Conservation (phyloP, 768 basidiomycete species). For the Lactarius hatsudake region DNA sequence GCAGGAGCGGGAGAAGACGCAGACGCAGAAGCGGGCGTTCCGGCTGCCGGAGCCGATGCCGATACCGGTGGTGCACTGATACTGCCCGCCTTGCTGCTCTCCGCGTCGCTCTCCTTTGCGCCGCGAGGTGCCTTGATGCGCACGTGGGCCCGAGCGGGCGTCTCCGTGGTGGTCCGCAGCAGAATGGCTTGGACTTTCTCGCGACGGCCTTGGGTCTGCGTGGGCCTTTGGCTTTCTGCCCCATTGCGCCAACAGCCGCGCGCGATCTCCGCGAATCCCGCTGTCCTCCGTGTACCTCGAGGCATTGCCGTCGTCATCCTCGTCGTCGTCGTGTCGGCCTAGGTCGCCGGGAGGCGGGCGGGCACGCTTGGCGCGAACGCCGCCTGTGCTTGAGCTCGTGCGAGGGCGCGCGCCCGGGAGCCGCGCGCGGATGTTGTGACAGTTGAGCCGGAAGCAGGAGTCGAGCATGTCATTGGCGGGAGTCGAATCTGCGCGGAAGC, state of each 20-base stretch:
- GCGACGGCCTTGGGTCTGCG: constrained; percentile 27
- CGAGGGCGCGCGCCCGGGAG: constrained; percentile 23
- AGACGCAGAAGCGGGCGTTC: neutral
- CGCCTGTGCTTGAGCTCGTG: constrained; percentile 24
- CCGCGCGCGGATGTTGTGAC: constrained; percentile 42
- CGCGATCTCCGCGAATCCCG: constrained; percentile 36
- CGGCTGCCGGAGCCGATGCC: neutral
- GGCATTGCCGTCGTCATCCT: constrained; percentile 31
- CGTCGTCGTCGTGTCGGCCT: constrained; percentile 25
- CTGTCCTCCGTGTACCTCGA: constrained; percentile 34
- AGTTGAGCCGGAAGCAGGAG: constrained; percentile 56
- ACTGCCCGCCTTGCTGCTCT: constrained; percentile 13
- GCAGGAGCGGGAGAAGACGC: neutral
- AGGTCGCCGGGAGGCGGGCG: constrained; percentile 23
- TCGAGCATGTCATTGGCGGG: constrained; percentile 62
- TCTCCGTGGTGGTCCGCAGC: neutral
- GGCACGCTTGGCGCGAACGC: constrained; percentile 31
- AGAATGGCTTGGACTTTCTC: constrained; percentile 9
- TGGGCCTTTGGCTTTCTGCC: constrained; percentile 21
- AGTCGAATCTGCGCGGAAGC: constrained; percentile 76
- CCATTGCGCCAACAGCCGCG: constrained; percentile 24
- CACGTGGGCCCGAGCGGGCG: neutral
- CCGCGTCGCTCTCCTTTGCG: constrained; percentile 3
- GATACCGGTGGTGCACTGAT: neutral
- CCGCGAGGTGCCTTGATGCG: constrained; percentile 1